Conservation (phyloP, 106 monocot species). For the Cymbidium sinense region DNA sequence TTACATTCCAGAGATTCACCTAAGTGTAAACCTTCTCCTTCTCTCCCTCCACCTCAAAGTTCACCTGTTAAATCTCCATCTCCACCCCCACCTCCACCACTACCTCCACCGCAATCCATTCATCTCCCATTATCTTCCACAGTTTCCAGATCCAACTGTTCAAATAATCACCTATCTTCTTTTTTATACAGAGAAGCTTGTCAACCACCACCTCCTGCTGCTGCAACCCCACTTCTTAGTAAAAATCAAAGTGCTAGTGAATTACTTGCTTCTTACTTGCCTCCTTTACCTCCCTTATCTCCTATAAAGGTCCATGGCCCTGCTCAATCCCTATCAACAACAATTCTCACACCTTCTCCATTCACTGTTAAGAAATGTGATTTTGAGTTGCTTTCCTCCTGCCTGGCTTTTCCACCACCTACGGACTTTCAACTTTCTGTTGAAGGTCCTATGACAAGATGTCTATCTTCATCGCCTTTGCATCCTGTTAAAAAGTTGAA, state of each 20-base stretch:
- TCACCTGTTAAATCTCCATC: neutral
- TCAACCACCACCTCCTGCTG: neutral
- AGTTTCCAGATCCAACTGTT: neutral
- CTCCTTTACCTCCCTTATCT: slow-evolving; percentile 7
- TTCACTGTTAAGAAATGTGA: neutral
- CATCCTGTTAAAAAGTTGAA: neutral
- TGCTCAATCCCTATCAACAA: neutral
- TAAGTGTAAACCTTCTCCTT: slow-evolving; percentile 2
- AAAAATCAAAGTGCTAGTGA: slow-evolving; percentile 4
- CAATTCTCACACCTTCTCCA: neutral
- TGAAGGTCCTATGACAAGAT: neutral
- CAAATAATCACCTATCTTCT: neutral
- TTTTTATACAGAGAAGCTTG: neutral
- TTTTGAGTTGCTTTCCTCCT: slow-evolving; percentile 8
- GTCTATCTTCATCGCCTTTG: neutral
- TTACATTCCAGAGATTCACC: neutral
- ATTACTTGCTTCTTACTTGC: slow-evolving; percentile 5
- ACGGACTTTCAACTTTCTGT: neutral
- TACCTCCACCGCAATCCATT: neutral
- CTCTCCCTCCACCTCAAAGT: slow-evolving; percentile 2
- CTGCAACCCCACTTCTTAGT: slow-evolving; percentile 17
- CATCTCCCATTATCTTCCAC: neutral
- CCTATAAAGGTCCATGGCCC: neutral
- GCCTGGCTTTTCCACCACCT: neutral
- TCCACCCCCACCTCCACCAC: slow-evolving; percentile 15